phyloP scores from a whole-genome alignment of 768 basidiomycete genomes.

The Gymnopilus dilepis region DNA sequence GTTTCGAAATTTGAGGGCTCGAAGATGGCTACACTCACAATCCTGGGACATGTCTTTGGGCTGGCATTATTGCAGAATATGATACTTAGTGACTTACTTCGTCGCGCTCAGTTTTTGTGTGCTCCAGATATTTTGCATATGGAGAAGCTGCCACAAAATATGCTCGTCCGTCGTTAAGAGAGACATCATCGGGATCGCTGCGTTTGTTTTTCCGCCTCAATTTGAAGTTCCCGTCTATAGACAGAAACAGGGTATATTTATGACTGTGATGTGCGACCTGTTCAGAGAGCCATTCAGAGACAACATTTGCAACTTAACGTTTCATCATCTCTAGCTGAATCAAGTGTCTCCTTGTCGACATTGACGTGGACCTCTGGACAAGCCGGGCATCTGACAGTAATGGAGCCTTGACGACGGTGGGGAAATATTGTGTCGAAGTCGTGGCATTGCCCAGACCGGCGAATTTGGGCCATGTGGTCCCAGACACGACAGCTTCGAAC shows the following conservation, averaged over 20 bases:
- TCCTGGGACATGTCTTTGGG: not conserved
- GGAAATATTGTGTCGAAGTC: constrained; percentile 24
- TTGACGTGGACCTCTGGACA: constrained; percentile 36
- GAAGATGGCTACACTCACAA: not conserved
- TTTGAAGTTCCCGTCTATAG: constrained; percentile 33
- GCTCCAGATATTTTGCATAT: constrained; percentile 27
- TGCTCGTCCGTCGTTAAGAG: constrained; percentile 30
- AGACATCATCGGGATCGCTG: constrained; percentile 34
- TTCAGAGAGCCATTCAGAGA: not conserved
- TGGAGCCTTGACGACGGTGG: constrained; percentile 18
- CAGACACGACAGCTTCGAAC: constrained; percentile 28
- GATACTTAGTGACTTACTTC: not conserved
- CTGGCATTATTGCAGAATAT: not conserved
- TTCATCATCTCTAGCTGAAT: constrained; percentile 19
- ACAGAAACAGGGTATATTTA: constrained; percentile 31
- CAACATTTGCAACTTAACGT: constrained; percentile 10
- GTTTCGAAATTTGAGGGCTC: not conserved
- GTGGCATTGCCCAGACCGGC: constrained; percentile 29
- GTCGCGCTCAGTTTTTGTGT: not conserved
- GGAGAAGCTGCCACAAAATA: constrained; percentile 27
- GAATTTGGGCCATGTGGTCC: constrained; percentile 20
- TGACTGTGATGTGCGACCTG: constrained; percentile 22
- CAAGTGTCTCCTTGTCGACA: constrained; percentile 25
- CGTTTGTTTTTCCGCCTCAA: constrained; percentile 31
- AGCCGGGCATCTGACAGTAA: constrained; percentile 23